phyloP scores from a whole-genome alignment of 768 basidiomycete species.

The Suillus tomentosus region DNA sequence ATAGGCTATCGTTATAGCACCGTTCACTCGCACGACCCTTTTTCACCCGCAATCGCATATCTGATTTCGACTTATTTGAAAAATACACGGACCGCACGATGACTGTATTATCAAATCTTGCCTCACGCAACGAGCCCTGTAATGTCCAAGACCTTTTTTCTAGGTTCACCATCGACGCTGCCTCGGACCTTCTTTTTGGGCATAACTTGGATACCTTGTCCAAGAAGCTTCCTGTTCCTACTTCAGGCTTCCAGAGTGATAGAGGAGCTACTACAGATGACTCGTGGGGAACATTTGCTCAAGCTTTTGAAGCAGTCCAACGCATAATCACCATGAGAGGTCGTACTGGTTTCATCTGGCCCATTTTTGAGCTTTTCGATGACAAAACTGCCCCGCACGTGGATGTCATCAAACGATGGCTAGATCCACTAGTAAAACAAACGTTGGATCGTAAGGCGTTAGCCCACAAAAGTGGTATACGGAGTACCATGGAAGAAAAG shows the following conservation, averaged over 20 bases:
- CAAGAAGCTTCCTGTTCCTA: conserved; percentile 51
- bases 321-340: conserved; percentile 37
- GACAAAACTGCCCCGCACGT: conserved; percentile 40
- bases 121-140: conserved; percentile 42
- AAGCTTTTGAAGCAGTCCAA: conserved; percentile 44
- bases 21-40: conserved; percentile 70
- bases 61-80: conserved; percentile 72
- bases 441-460: conserved; percentile 50
- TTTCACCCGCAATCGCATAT: conserved; percentile 70
- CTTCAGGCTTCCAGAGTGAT: conserved; percentile 46
- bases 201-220: conserved; percentile 62
- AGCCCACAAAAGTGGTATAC: conserved; percentile 40
- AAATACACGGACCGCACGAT: conserved; percentile 50
- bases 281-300: conserved; percentile 58
- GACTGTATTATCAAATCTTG: conserved; percentile 45
- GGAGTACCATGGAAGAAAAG: conserved; percentile 48
- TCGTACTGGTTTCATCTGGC: conserved; percentile 44
- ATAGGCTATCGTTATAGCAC: conserved; percentile 45
- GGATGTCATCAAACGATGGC: conserved; percentile 40
- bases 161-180: conserved; percentile 70
- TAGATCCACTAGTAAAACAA: conserved; percentile 63
- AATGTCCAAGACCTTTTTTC: conserved; percentile 71
- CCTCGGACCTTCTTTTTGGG: conserved; percentile 75
- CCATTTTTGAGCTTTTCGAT: conserved; percentile 41
- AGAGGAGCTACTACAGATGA: conserved; percentile 64